Percentiles rank a stretch among this genome's conserved stretches.
Evolutionary conservation across 495 filamentous ascomycete species (phyloP).

Genomic region (Trichocladium antarcticum): DNA sequence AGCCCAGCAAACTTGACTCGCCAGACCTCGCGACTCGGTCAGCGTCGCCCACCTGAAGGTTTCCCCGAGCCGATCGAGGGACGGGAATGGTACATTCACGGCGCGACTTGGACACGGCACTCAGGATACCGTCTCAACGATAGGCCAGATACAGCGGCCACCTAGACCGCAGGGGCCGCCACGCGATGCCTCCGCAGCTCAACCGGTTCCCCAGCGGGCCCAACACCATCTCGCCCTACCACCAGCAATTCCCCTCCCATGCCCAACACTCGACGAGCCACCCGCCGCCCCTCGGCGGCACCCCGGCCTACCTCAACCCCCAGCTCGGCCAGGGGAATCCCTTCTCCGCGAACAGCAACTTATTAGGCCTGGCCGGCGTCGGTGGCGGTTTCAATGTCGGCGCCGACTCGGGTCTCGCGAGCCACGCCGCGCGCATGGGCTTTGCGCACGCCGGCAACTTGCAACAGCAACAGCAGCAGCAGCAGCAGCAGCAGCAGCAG

Average conservation of each 20-base stretch:
- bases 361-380: slow-evolving; percentile 47
- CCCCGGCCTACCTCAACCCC: slow-evolving; percentile 38
- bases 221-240: slow-evolving; percentile 32
- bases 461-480: slow-evolving; percentile 51
- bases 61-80: not conserved
- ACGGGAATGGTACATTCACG: slow-evolving; percentile 17
- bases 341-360: slow-evolving; percentile 49
- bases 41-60: not conserved
- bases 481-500: too few relatives aligned
- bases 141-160: slow-evolving; percentile 4
- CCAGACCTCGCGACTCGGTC: not conserved
- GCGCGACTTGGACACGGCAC: slow-evolving; percentile 5
- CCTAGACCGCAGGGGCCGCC: slow-evolving; percentile 4
- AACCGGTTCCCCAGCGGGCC: slow-evolving; percentile 27
- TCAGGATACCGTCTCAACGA: slow-evolving; percentile 12
- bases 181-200: slow-evolving; percentile 28
- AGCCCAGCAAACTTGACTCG: not conserved
- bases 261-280: slow-evolving; percentile 34
- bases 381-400: slow-evolving; percentile 44
- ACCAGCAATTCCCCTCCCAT: slow-evolving; percentile 38
- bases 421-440: slow-evolving; percentile 76
- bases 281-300: slow-evolving; percentile 28
- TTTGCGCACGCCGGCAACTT: slow-evolving; percentile 69
- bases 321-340: slow-evolving; percentile 57
- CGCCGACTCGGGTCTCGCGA: slow-evolving; percentile 73